A percentile compares a stretch with the other conserved stretches of the same genome.
Evolutionary conservation across 2,329 filamentous ascomycete genomes (phyloP).

Genomic region (Scytalidium lignicola): DNA sequence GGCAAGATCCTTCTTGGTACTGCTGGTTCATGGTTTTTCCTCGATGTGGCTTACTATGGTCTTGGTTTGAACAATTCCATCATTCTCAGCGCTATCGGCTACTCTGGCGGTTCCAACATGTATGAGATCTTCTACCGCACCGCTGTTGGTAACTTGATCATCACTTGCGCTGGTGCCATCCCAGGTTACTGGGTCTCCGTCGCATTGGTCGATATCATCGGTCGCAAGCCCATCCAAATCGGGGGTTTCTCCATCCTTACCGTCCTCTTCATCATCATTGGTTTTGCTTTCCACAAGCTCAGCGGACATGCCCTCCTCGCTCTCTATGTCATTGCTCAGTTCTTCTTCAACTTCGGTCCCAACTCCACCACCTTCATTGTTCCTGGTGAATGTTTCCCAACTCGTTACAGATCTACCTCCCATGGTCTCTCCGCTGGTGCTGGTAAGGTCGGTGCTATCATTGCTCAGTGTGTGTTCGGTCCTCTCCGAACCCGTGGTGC

Average conservation of each 20-base stretch:
- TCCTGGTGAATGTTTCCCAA: constrained; percentile 32
- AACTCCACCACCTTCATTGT: constrained; percentile 33
- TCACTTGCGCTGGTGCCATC: constrained; percentile 71
- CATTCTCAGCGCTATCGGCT: constrained; percentile 69
- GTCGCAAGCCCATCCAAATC: constrained; percentile 74
- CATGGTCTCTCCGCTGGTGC: constrained; percentile 32
- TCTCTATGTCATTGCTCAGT: constrained; percentile 60
- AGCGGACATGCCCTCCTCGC: constrained; percentile 47
- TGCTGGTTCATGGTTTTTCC: constrained; percentile 78
- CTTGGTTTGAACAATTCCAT: constrained; percentile 70
- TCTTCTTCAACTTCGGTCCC: constrained; percentile 58
- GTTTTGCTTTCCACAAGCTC: constrained; percentile 52
- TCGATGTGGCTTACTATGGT: constrained; percentile 59
- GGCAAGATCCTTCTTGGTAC: constrained; percentile 71
- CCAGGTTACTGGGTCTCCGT: constrained; percentile 80
- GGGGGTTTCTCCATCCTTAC: constrained; percentile 58
- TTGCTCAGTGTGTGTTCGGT: constrained; percentile 46
- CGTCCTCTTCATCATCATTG: constrained; percentile 56
- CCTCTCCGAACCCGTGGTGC: constrained; percentile 44
- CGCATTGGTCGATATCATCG: constrained; percentile 67
- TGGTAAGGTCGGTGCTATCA: constrained; percentile 32
- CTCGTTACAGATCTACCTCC: constrained; percentile 29
- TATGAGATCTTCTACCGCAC: constrained; percentile 68
- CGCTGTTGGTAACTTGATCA: constrained; percentile 71
- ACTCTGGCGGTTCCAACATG: constrained; percentile 55